Conservation (phyloP, 352 stramenopile genomes). For the Pythium sukuiense region DNA sequence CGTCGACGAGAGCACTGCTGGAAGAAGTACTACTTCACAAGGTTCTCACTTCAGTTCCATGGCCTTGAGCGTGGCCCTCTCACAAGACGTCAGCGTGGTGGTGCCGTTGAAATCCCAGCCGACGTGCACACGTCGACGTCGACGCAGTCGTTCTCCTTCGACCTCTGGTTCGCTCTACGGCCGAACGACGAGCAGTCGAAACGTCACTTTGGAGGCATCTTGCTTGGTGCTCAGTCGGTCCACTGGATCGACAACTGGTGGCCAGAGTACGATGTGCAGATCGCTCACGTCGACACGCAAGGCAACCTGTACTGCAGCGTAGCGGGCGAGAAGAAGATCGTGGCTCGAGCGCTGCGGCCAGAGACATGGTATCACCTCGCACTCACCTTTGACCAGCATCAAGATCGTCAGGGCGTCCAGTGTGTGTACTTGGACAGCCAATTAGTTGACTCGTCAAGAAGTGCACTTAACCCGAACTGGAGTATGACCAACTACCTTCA, state of each 20-base stretch:
- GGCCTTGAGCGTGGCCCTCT: not conserved
- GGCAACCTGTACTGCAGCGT: not conserved
- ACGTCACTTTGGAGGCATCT: not conserved
- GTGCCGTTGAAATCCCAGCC: not conserved
- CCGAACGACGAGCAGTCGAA: not conserved
- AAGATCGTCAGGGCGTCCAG: not conserved
- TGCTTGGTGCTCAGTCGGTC: not conserved
- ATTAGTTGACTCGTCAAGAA: not conserved
- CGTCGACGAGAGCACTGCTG: not conserved
- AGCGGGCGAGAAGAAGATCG: not conserved
- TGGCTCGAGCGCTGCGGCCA: not conserved
- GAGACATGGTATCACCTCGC: not conserved
- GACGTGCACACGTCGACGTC: not conserved
- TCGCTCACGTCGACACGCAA: not conserved
- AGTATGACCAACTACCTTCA: slow-evolving; percentile 23
- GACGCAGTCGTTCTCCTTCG: not conserved
- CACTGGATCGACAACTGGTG: not conserved
- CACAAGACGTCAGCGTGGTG: not conserved
- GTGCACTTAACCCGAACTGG: slow-evolving; percentile 12
- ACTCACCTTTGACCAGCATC: not conserved
- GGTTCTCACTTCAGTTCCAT: not conserved
- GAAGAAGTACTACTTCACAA: not conserved
- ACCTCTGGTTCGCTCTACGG: not conserved
- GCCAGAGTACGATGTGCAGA: not conserved
- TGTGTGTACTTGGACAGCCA: not conserved